A percentile compares a stretch with the other conserved stretches of the same genome.
Conservation (phyloP, 164 flowering plant genomes). For the Macadamia tetraphylla region DNA sequence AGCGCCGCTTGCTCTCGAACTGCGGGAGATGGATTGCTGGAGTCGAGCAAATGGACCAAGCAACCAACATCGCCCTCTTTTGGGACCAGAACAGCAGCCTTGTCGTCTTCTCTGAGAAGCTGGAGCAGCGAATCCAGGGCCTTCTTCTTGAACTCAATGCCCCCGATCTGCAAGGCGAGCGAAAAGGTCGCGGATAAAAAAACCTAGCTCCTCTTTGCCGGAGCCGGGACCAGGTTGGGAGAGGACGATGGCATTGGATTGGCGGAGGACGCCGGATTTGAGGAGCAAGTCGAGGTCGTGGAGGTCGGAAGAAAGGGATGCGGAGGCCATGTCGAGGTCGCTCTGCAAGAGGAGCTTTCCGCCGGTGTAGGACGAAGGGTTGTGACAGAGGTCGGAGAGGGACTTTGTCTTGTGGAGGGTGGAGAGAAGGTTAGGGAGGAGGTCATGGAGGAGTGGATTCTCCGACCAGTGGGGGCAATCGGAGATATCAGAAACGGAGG, state of each 20-base stretch:
- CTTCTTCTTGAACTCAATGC: constrained; percentile 66
- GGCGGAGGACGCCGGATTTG: constrained; percentile 65
- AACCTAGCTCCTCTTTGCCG: constrained; percentile 41
- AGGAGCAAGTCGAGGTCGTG: constrained; percentile 61
- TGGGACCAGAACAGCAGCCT: constrained; percentile 42
- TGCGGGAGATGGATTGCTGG: constrained; percentile 14
- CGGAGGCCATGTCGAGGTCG: constrained; percentile 71
- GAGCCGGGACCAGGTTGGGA: constrained; percentile 54
- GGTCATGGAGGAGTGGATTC: constrained; percentile 47
- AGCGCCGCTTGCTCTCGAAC: constrained; percentile 52
- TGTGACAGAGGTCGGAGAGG: constrained; percentile 44
- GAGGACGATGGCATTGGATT: constrained; percentile 64
- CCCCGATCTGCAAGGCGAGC: constrained; percentile 72
- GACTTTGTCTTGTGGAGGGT: constrained; percentile 43
- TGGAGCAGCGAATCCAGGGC: constrained; percentile 66
- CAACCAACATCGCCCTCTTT: constrained; percentile 54
- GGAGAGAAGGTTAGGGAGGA: constrained; percentile 50
- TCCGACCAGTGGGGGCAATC: constrained; percentile 43
- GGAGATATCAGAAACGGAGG: constrained; percentile 33
- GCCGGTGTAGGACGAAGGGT: constrained; percentile 24
- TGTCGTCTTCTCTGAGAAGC: constrained; percentile 42
- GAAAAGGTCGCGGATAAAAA: constrained; percentile 61
- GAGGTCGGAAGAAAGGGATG: constrained; percentile 45
- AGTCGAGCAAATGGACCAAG: constrained; percentile 54
- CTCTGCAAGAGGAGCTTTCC: constrained; percentile 81